Evolutionary conservation across 495 filamentous ascomycete species (phyloP), one percentile per base, ranked within the genome.

Genomic region (Rhizodiscina lignyota): DNA sequence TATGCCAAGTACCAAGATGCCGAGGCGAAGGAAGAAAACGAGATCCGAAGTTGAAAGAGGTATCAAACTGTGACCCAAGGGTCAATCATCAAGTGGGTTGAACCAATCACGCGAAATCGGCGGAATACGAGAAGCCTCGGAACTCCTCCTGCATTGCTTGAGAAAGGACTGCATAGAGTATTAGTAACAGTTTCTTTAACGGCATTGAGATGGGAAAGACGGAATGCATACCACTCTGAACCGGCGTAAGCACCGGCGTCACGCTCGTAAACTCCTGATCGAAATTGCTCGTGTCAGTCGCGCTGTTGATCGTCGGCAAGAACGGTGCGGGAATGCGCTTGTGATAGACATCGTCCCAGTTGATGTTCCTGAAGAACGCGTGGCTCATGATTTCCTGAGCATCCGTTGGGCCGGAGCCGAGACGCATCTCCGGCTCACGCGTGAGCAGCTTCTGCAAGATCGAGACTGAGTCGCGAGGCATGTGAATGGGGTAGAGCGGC

Each of bases 81-180:
- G n/a, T n/a, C n/a, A n/a, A n/a, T n/a, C n/a, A n/a, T n/a, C n/a
- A n/a, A n/a, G n/a, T n/a, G n/a, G n/a, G n/a, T n/a, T n/a, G n/a
- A n/a, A n/a, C n/a, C n/a, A n/a, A n/a, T 27, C 24, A 64, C 24
- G 58, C 51, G 42, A 82, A 83, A 52, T 83, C 78, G 21, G 79
- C 78, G 22, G 77, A 79, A 49, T 99, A 99, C 10, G 91, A 96
- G 66, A 99, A 99, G 43, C 89, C 89, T 31, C 89, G 78, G 81
- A 99, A 99, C 56, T 99, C 85, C 63, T 99, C 89, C 62, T 99
- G 89, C 91, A 96, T 96, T 15, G 84, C 80, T 65, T 94, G 87
- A 6, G 91, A 89, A 32, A 99, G 72, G 19, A 99, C 89, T 94
- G 48, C 23, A 41, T 17, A 41, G n/a, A 32, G 35, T 34, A 52